Evolutionary conservation across 78 protist species (phyloP), one percentile per base, ranked within the genome.

Genomic region (Blattamonas nauphoetae): DNA sequence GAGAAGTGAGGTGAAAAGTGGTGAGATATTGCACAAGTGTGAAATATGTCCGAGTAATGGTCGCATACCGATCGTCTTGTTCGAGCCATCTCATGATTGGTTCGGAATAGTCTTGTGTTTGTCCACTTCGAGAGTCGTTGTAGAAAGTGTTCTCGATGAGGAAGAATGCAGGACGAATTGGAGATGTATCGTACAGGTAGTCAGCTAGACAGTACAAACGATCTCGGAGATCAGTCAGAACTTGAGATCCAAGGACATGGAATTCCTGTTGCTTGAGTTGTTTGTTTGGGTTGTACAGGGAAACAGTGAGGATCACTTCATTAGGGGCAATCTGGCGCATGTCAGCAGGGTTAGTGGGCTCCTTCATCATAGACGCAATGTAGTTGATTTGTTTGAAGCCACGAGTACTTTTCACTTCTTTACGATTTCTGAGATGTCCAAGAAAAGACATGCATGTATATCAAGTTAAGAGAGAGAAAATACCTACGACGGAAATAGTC

Each of bases 311-410:
- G 21, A 79, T 79, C 29, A 79, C 43, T 79, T 79, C 83, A 21
- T 79, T 79, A 5, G 83, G 83, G 4, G 45, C 43, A 21, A 79
- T 6, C 6, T 4, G 33, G 6, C 6, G 43, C 41, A 32, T 11
- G 33, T 6, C 43, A 38, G 21, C 42, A 79, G 21, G 42, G 4
- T 6, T 4, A 79, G 83, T 6, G 4, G 83, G 83, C 6, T 79
- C 83, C 83, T 79, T 79, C 43, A 79, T 79, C 83, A 79, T 79
- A 4, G 6, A 21, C 6, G 83, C 83, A 79, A 79, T 79, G 83
- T 79, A 79, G 21, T 79, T 79, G 83, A 79, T 6, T 79, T 79
- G 83, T 21, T 55, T 55, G 21, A 29, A 21, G 21, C 38, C 11
- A 29, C 71, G 11, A 21, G 71, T 55, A n/a, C n/a, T n/a, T n/a